phyloP scores from a whole-genome alignment of 495 filamentous ascomycete species.

The Penicillium ucsense region DNA sequence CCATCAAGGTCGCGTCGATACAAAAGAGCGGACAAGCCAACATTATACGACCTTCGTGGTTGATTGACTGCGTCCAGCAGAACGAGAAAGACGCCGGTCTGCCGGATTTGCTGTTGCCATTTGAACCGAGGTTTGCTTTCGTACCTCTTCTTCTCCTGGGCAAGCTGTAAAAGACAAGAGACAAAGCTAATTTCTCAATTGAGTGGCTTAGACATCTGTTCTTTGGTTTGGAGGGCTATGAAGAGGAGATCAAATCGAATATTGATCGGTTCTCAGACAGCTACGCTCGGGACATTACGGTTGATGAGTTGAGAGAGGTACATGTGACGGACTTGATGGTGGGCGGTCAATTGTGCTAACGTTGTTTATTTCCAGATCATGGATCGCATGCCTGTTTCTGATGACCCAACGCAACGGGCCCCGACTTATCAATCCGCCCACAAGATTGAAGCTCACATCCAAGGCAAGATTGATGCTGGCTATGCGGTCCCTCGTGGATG shows the following conservation, averaged over 20 bases:
- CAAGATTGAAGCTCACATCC: slow-evolving; percentile 48
- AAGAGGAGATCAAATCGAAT: slow-evolving; percentile 38
- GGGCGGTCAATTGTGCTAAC: too few relatives aligned
- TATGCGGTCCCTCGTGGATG: slow-evolving; percentile 42
- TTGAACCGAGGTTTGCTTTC: slow-evolving; percentile 52
- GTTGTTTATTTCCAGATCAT: slow-evolving; percentile 24
- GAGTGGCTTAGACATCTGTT: slow-evolving; percentile 42
- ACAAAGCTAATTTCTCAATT: background rate
- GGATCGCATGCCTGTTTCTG: slow-evolving; percentile 30
- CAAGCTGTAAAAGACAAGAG: background rate
- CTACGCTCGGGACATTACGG: slow-evolving; percentile 61
- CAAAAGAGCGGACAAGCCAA: slow-evolving; percentile 58
- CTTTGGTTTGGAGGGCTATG: slow-evolving; percentile 36
- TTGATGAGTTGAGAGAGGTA: slow-evolving; percentile 54
- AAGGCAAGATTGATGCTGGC: slow-evolving; percentile 32
- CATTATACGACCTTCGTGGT: slow-evolving; percentile 73
- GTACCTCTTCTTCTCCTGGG: slow-evolving; percentile 17
- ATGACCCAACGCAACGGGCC: slow-evolving; percentile 15
- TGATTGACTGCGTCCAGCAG: slow-evolving; percentile 71
- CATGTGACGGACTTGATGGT: background rate
- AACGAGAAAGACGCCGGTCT: slow-evolving; percentile 50
- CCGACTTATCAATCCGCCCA: slow-evolving; percentile 28
- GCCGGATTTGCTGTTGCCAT: slow-evolving; percentile 51
- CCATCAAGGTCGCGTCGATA: slow-evolving; percentile 77
- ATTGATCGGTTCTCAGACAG: slow-evolving; percentile 76